Evolutionary conservation across 2,329 filamentous ascomycete species (phyloP).

Genomic region (Aspergillus phoenicis): DNA sequence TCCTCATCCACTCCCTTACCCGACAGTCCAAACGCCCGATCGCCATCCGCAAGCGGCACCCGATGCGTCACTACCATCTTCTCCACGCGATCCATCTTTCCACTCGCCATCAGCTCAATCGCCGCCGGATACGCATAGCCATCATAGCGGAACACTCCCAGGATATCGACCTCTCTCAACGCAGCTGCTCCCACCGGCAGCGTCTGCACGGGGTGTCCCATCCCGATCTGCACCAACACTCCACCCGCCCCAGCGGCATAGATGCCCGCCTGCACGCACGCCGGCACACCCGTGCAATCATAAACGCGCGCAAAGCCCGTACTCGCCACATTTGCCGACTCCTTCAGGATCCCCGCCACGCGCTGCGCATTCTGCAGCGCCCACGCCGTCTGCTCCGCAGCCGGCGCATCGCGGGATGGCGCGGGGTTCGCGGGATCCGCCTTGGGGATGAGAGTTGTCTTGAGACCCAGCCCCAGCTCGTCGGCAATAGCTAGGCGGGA

Average conservation of each 20-base stretch:
- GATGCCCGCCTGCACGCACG: constrained; percentile 50
- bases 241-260: constrained; percentile 52
- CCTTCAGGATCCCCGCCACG: constrained; percentile 37
- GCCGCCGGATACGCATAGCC: constrained; percentile 57
- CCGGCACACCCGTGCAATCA: constrained; percentile 50
- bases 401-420: constrained; percentile 34
- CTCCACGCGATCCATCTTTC: constrained; percentile 51
- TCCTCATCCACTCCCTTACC: constrained; percentile 55
- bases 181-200: constrained; percentile 58
- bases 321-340: constrained; percentile 23
- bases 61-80: constrained; percentile 59
- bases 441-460: constrained; percentile 42
- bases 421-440: constrained; percentile 31
- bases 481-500: constrained; percentile 59
- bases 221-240: constrained; percentile 58
- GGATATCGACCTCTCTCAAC: constrained; percentile 58
- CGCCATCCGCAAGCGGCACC: constrained; percentile 51
- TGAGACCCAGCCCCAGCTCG: constrained; percentile 38
- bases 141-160: constrained; percentile 61
- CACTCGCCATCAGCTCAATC: constrained; percentile 55
- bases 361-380: constrained; percentile 40
- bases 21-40: constrained; percentile 55
- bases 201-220: constrained; percentile 59
- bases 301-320: constrained; percentile 48
- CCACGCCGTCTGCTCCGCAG: constrained; percentile 36